Conservation (phyloP, 106 monocot genomes). For the Narthecium ossifragum region DNA sequence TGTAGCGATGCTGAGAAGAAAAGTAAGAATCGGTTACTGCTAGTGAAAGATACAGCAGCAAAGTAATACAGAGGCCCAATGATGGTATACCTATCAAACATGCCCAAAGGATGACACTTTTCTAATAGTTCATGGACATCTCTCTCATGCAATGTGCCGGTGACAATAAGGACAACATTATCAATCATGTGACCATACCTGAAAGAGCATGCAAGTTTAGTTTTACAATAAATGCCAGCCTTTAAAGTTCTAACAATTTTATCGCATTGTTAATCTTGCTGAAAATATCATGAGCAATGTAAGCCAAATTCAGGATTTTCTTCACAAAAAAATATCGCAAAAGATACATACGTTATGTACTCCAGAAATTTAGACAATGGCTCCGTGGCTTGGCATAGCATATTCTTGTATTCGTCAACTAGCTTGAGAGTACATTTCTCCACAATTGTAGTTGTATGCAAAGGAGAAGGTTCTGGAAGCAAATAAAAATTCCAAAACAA, state of each 20-base stretch:
- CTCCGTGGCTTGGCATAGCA: conserved; percentile 94
- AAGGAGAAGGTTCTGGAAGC: conserved; percentile 87
- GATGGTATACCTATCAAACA: conserved; percentile 89
- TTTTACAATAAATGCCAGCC: background rate
- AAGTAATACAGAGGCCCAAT: background rate
- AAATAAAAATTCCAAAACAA: too few species aligned
- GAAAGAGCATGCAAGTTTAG: background rate
- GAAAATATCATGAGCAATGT: too few species aligned
- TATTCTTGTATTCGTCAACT: conserved; percentile 95
- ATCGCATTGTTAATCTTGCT: too few species aligned
- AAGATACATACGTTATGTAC: conserved; percentile 93
- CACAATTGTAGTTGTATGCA: conserved; percentile 97
- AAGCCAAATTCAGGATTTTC: too few species aligned
- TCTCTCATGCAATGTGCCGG: conserved; percentile 98
- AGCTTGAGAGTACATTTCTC: conserved; percentile 96
- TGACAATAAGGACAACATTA: conserved; percentile 98
- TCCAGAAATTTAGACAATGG: conserved; percentile 90
- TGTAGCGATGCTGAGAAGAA: conserved; percentile 67
- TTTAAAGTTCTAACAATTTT: background rate
- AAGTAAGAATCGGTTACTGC: conserved; percentile 3
- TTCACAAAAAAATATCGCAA: too few species aligned
- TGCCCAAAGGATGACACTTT: conserved; percentile 97
- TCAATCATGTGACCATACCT: conserved; percentile 99
- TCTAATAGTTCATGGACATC: conserved; percentile 94
- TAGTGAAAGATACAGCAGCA: background rate